These are phyloP conservation scores for Penicillium angulare DNA, from an alignment of 495 filamentous ascomycete genomes.

Conservation along the genomic window DNA sequence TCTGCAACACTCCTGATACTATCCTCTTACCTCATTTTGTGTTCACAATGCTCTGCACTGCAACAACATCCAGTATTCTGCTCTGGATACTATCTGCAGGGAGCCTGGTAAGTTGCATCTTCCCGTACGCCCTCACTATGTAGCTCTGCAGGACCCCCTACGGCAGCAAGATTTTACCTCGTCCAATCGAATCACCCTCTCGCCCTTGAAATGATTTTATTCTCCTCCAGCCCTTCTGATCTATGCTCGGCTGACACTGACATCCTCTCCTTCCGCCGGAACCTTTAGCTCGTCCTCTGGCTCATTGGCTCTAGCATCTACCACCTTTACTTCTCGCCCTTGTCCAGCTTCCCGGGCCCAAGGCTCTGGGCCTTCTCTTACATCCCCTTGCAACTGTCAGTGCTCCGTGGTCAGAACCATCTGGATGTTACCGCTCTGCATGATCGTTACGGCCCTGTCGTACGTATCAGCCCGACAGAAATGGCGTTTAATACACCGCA, in stretches of 20 bases:
- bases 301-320: slow-evolving; percentile 31
- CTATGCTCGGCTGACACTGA: slow-evolving; percentile 3
- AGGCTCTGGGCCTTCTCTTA: slow-evolving; percentile 38
- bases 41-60: slow-evolving; percentile 9
- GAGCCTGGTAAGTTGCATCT: slow-evolving; percentile 26
- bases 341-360: slow-evolving; percentile 52
- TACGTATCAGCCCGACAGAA: slow-evolving; percentile 56
- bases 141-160: slow-evolving; percentile 15
- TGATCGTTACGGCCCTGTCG: slow-evolving; percentile 41
- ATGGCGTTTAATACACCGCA: slow-evolving; percentile 53
- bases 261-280: not conserved
- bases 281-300: slow-evolving; percentile 14
- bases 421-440: slow-evolving; percentile 28
- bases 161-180: not conserved
- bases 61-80: slow-evolving; percentile 5
- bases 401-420: slow-evolving; percentile 21
- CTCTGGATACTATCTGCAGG: slow-evolving; percentile 17
- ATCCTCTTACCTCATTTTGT: not conserved
- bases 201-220: not conserved
- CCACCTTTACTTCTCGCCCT: slow-evolving; percentile 50
- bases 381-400: slow-evolving; percentile 31
- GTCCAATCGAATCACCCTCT: not conserved
- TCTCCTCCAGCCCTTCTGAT: not conserved
- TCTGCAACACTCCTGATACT: slow-evolving; percentile 5
- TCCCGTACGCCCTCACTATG: slow-evolving; percentile 8